Conservation (phyloP, 169 alveolate genomes). For the Perkinsus chesapeaki region DNA sequence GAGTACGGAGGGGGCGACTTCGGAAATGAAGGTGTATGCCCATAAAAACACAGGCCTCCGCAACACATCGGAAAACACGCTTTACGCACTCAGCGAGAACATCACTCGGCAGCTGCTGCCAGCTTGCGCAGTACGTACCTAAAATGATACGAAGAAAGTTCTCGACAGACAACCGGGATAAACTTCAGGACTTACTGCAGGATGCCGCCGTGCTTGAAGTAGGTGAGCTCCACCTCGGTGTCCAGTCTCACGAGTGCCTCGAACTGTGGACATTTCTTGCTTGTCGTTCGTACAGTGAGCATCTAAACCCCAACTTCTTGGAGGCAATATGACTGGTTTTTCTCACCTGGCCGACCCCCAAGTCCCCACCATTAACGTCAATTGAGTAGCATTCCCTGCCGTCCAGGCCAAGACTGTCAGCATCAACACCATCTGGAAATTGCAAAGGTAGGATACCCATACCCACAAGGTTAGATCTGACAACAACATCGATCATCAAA, state of each 20-base stretch:
- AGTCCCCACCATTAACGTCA: slow-evolving; percentile 14
- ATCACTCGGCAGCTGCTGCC: neutral
- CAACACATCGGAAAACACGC: no score
- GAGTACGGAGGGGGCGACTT: no score
- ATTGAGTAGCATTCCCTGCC: slow-evolving; percentile 49
- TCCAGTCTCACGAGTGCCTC: slow-evolving; percentile 48
- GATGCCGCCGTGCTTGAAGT: slow-evolving; percentile 79
- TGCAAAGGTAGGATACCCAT: slow-evolving; percentile 91
- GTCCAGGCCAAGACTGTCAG: slow-evolving; percentile 74
- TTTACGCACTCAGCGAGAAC: neutral
- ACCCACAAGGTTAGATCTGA: slow-evolving; percentile 78
- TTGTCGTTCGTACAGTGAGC: slow-evolving; percentile 3
- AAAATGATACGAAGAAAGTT: no score
- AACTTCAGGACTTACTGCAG: slow-evolving; percentile 41
- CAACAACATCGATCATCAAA: neutral
- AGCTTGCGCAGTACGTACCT: slow-evolving; percentile 67
- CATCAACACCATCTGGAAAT: slow-evolving; percentile 76
- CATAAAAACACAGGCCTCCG: no score
- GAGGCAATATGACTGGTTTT: neutral
- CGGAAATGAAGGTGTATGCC: no score
- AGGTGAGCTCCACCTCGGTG: slow-evolving; percentile 64
- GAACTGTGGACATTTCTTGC: slow-evolving; percentile 7
- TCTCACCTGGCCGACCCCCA: slow-evolving; percentile 17
- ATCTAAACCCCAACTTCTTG: slow-evolving; percentile 3
- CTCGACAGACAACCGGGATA: neutral